These are phyloP conservation scores for Irpex sp. DNA, from an alignment of 1,284 basidiomycete species.

Conservation along the genomic window DNA sequence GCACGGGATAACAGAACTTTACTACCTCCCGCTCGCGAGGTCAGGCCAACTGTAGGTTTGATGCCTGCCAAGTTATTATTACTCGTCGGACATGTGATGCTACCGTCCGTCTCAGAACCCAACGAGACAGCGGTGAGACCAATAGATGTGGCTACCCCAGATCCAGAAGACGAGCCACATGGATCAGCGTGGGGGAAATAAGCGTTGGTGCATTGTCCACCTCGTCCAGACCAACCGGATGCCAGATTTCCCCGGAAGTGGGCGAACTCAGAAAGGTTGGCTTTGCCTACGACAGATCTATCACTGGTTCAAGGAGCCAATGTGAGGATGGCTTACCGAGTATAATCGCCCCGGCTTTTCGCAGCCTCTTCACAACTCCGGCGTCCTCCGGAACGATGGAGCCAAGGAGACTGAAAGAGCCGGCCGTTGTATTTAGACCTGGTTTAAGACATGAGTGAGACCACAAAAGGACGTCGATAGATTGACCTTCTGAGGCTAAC, in stretches of 20 bases:
- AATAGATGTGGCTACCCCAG: constrained; percentile 54
- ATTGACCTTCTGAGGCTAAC: constrained; percentile 45
- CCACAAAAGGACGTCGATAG: neutral
- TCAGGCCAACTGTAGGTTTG: constrained; percentile 45
- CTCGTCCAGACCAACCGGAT: constrained; percentile 38
- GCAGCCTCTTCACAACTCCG: constrained; percentile 33
- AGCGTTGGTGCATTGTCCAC: constrained; percentile 36
- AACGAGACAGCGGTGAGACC: constrained; percentile 54
- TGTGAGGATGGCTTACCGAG: constrained; percentile 25
- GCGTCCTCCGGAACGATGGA: constrained; percentile 41
- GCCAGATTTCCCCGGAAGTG: constrained; percentile 26
- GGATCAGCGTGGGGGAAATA: constrained; percentile 48
- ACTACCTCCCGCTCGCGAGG: constrained; percentile 40
- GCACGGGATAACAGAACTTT: neutral
- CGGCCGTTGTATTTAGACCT: constrained; percentile 63
- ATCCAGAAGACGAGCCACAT: constrained; percentile 59
- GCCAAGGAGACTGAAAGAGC: constrained; percentile 37
- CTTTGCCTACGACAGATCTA: constrained; percentile 22
- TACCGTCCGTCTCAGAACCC: constrained; percentile 61
- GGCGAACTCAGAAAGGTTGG: constrained; percentile 29
- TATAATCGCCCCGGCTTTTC: constrained; percentile 41
- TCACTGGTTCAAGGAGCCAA: constrained; percentile 5
- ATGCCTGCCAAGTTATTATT: constrained; percentile 42
- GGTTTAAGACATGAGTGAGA: neutral
- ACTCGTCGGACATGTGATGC: constrained; percentile 43